Conservation (phyloP, 1,284 basidiomycete species). For the Uromyces viciae-fabae region DNA sequence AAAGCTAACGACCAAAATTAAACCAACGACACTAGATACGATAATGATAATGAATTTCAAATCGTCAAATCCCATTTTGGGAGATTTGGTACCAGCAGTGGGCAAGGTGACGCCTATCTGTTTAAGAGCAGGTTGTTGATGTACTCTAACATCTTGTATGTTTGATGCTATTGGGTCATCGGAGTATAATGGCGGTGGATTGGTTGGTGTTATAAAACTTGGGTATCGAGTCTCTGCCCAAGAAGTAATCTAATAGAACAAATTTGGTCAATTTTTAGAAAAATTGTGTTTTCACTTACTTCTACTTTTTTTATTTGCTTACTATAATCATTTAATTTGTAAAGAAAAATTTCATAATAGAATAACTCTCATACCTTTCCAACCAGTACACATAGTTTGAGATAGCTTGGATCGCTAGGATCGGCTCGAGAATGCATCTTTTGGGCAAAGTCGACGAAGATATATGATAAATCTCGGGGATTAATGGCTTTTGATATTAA, state of each 20-base stretch:
- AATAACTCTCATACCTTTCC: conserved; percentile 62
- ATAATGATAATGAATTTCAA: conserved; percentile 36
- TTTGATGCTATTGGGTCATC: conserved; percentile 22
- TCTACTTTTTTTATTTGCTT: too few relatives aligned
- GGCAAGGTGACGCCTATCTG: not conserved
- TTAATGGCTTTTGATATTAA: conserved; percentile 87
- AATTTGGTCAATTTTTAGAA: not conserved
- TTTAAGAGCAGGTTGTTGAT: conserved; percentile 27
- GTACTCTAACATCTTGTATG: conserved; percentile 28
- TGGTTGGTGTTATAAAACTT: conserved; percentile 20
- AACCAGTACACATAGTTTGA: conserved; percentile 73
- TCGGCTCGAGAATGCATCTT: conserved; percentile 75
- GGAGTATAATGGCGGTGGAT: conserved; percentile 27
- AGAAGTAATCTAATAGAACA: conserved; percentile 8
- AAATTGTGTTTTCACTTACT: too few relatives aligned
- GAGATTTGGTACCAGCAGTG: not conserved
- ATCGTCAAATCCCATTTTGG: conserved; percentile 27
- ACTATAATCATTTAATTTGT: not conserved
- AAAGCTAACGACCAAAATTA: conserved; percentile 10
- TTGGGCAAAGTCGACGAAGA: conserved; percentile 78
- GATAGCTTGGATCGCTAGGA: conserved; percentile 80
- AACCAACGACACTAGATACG: conserved; percentile 16
- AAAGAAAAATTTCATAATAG: too few relatives aligned
- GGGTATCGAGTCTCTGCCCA: conserved; percentile 43
- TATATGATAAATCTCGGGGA: conserved; percentile 81